Base-by-base conservation (phyloP, 2,329 filamentous ascomycete species). In the Alternaria tenuissima region DNA sequence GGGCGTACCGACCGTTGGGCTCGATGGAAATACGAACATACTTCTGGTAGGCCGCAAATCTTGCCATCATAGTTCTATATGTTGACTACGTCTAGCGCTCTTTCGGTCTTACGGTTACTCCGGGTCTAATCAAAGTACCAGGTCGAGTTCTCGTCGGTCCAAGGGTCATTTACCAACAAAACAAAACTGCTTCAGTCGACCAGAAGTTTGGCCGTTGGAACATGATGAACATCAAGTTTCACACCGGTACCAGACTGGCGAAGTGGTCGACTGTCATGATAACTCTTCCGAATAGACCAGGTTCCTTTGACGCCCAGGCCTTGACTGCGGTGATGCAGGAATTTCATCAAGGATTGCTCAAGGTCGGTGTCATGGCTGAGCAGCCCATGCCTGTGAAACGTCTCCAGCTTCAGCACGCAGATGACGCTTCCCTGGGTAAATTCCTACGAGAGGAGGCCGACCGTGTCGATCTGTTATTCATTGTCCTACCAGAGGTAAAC, bases 131-230 rank as follows among this genome's bases (percentile, higher is more conserved):
- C 41, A 90, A 89, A 0, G 90, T 96, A 0, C 82, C 83, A 0
- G 93, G 87, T 2, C 87, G 92, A 6, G 83, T 93, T 38, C 82
- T 96, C 0, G 39, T 67, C 0, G 71, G 85, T 0, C 92, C 92
- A 0, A 70, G 62, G 0, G 79, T 96, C 26, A 76, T 79, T 2
- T 96, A 96, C 69, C 64, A 61, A 9, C 71, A 65, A 4, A 55
- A 52, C 44, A 61, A 57, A 22, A 42, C 66, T 60, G 56, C 84
- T 18, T 24, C 43, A 18, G 24, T 46, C 8, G 68, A 56, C 1
- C 76, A 83, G 1, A 61, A 59, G 1, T 76, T 79, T 20, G 90
- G 89, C 0, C 82, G 83, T 3, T 94, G 91, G 91, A 68, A 72
- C 32, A 71, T 72, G 68, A 60, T 60, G 0, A 59, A 62, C 9